Conservation (phyloP, 352 stramenopile genomes). For the Phytophthora fragariaefolia region DNA sequence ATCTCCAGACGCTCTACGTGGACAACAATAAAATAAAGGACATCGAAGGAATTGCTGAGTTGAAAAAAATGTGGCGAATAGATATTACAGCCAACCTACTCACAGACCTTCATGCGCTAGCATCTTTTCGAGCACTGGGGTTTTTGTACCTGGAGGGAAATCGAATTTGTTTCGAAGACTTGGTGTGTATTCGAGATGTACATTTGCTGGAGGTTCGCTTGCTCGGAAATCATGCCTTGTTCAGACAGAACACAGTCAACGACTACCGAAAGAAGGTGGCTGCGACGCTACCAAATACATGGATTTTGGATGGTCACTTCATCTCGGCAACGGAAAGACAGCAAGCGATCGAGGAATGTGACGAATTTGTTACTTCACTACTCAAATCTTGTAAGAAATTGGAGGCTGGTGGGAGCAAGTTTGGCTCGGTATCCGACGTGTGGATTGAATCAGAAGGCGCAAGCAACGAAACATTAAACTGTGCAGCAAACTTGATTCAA, state of each 20-base stretch:
- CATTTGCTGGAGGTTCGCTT: conserved; percentile 63
- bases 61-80: conserved; percentile 59
- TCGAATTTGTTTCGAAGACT: conserved; percentile 51
- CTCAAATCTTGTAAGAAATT: conserved; percentile 17
- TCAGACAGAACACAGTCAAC: conserved; percentile 21
- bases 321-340: conserved; percentile 50
- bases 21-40: conserved; percentile 58
- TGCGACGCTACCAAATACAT: conserved; percentile 62
- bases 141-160: conserved; percentile 67
- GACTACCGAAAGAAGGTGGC: conserved; percentile 54
- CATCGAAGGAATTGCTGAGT: conserved; percentile 41
- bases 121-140: conserved; percentile 56
- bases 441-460: conserved; percentile 31
- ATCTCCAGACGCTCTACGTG: conserved; percentile 59
- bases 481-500: conserved; percentile 25
- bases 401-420: conserved; percentile 20
- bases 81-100: conserved; percentile 64
- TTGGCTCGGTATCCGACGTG: conserved; percentile 46
- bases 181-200: conserved; percentile 62
- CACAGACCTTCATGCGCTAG: conserved; percentile 42
- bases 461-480: not conserved
- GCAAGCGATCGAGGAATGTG: conserved; percentile 46
- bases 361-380: conserved; percentile 42
- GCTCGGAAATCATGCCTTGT: conserved; percentile 42
- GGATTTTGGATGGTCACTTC: conserved; percentile 69